Evolutionary conservation across 1,284 basidiomycete species (phyloP).

Genomic region (Sporisorium sorghi): DNA sequence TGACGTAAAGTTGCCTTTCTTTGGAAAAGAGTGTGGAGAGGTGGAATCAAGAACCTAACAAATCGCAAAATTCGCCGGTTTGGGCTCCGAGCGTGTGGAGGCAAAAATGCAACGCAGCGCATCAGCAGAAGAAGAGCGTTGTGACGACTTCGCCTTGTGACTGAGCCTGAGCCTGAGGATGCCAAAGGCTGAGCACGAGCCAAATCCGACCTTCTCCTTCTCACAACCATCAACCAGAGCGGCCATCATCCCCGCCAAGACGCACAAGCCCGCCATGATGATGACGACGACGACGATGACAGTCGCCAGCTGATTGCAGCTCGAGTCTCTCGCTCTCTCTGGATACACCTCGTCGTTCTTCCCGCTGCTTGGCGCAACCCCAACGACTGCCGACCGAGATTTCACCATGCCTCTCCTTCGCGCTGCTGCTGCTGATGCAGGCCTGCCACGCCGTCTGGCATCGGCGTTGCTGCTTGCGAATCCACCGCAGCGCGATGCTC

Average conservation of each 20-base stretch:
- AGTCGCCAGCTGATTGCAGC: constrained; percentile 1
- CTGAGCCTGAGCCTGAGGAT: not conserved
- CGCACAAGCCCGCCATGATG: not conserved
- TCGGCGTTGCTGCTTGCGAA: constrained; percentile 9
- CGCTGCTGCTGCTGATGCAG: not conserved
- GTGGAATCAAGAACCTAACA: constrained; percentile 8
- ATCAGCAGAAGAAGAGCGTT: no score
- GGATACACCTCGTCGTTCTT: not conserved
- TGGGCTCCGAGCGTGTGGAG: not conserved
- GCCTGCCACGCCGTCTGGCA: constrained; percentile 18
- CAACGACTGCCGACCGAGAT: no score
- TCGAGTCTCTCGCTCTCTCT: not conserved
- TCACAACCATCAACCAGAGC: not conserved
- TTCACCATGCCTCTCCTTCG: constrained; percentile 26
- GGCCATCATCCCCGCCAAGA: no score
- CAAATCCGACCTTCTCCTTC: not conserved
- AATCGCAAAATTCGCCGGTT: not conserved
- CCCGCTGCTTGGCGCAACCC: no score
- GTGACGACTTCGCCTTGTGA: no score
- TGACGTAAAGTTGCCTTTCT: constrained; percentile 1
- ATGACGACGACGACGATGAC: not conserved
- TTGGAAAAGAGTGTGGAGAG: not conserved
- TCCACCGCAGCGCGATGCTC: constrained; percentile 17
- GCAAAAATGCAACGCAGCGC: not conserved
- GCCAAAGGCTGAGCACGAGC: not conserved